phyloP scores from a whole-genome alignment of 2,329 filamentous ascomycete genomes.

The Hymenoscyphus repandus region DNA sequence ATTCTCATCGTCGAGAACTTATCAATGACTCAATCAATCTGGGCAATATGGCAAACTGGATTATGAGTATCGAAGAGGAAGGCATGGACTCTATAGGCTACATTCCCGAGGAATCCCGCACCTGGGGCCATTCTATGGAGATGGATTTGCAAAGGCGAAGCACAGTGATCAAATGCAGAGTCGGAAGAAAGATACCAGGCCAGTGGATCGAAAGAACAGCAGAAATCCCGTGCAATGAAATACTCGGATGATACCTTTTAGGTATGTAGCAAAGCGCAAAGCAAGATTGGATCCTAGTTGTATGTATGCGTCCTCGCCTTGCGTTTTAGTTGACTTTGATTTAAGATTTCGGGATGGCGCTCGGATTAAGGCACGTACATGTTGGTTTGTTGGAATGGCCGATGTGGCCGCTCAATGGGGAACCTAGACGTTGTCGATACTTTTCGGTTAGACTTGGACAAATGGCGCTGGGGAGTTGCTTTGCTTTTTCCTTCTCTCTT shows the following conservation, averaged over 20 bases:
- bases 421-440: no score
- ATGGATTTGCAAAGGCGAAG: slow-evolving; percentile 12
- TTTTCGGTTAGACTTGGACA: no score
- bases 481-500: no score
- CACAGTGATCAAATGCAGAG: slow-evolving; percentile 14
- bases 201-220: slow-evolving; percentile 5
- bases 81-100: slow-evolving; percentile 16
- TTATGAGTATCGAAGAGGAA: slow-evolving; percentile 24
- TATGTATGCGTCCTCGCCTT: not conserved
- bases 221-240: slow-evolving; percentile 2
- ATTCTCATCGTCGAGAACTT: slow-evolving; percentile 57
- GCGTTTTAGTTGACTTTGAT: not conserved
- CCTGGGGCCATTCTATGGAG: slow-evolving; percentile 17
- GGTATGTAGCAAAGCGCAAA: not conserved
- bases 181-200: slow-evolving; percentile 7
- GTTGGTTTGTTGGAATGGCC: no score
- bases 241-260: not conserved
- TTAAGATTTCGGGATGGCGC: not conserved
- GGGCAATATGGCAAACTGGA: slow-evolving; percentile 21
- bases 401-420: no score
- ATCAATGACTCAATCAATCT: slow-evolving; percentile 52
- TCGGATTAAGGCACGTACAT: no score
- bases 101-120: slow-evolving; percentile 16
- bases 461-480: no score
- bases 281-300: no score